phyloP scores from a whole-genome alignment of 139 green algal genomes.

The Zygnema circumcarinatum region DNA sequence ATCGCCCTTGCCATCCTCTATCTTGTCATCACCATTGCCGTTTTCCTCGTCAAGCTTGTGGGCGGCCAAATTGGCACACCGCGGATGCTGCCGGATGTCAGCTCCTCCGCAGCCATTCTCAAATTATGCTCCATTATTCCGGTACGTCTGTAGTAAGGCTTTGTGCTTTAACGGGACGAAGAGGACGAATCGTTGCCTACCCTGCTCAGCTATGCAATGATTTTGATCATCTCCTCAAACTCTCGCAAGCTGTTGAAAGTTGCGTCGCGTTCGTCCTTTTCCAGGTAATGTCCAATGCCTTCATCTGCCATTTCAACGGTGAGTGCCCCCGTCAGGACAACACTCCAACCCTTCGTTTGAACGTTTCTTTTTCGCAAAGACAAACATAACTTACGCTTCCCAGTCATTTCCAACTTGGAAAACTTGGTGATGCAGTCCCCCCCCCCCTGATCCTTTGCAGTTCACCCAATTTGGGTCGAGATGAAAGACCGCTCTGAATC shows the following conservation, averaged over 20 bases:
- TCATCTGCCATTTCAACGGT: slow-evolving; percentile 57
- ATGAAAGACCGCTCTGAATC: slow-evolving; percentile 21
- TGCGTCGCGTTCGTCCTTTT: too few species aligned
- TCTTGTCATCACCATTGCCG: slow-evolving; percentile 24
- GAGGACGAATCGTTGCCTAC: not conserved
- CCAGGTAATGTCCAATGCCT: slow-evolving; percentile 55
- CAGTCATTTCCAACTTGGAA: too few species aligned
- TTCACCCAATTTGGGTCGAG: slow-evolving; percentile 56
- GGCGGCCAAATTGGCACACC: slow-evolving; percentile 11
- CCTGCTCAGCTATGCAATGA: not conserved
- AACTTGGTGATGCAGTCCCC: too few species aligned
- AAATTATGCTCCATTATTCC: slow-evolving; percentile 46
- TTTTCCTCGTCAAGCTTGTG: slow-evolving; percentile 34
- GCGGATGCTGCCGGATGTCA: slow-evolving; percentile 12
- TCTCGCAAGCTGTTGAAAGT: too few species aligned
- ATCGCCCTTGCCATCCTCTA: slow-evolving; percentile 40
- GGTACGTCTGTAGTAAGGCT: not conserved
- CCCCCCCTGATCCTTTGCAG: too few species aligned
- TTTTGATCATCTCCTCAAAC: too few species aligned
- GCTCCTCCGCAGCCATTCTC: not conserved
- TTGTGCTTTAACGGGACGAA: not conserved
- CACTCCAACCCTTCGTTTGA: not conserved
- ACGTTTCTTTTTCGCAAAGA: too few species aligned
- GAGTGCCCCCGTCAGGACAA: not conserved
- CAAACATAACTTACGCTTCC: too few species aligned